Evolutionary conservation across 257 asterid species (phyloP).

Genomic region (Solanum ossicruentum): DNA sequence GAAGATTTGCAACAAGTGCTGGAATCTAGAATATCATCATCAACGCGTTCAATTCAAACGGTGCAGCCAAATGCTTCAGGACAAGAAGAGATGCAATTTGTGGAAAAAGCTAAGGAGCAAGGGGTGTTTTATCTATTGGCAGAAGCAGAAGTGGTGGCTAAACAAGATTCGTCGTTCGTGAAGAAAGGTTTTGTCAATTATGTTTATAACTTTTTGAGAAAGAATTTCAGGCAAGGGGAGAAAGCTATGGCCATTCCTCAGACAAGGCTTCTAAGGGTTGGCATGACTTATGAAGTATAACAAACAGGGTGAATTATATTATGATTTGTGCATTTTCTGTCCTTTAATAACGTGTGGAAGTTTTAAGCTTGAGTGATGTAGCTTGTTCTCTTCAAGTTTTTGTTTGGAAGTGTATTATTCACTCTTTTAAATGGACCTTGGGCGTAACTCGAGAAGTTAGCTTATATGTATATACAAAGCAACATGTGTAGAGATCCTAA

Average conservation of each 20-base stretch:
- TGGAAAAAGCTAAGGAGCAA: slow-evolving; percentile 33
- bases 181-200: slow-evolving; percentile 39
- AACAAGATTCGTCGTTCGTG: slow-evolving; percentile 26
- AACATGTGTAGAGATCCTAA: too few species aligned
- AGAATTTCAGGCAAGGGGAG: slow-evolving; percentile 59
- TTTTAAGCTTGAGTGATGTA: not conserved
- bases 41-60: slow-evolving; percentile 1
- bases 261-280: slow-evolving; percentile 49
- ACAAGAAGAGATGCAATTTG: slow-evolving; percentile 23
- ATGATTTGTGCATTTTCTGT: not conserved
- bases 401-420: not conserved
- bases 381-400: not conserved
- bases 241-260: slow-evolving; percentile 48
- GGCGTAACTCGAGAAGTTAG: not conserved
- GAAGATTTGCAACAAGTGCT: slow-evolving; percentile 5
- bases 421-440: not conserved
- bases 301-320: not conserved
- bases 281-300: slow-evolving; percentile 61
- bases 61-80: not conserved
- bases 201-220: slow-evolving; percentile 44
- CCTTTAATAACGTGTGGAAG: not conserved
- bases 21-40: slow-evolving; percentile 17
- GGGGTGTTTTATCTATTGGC: slow-evolving; percentile 59
- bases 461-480: not conserved
- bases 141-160: slow-evolving; percentile 64